These are phyloP conservation scores for Trichoderma sp. DNA, from an alignment of 2,329 filamentous ascomycete species.

Conservation along the genomic window DNA sequence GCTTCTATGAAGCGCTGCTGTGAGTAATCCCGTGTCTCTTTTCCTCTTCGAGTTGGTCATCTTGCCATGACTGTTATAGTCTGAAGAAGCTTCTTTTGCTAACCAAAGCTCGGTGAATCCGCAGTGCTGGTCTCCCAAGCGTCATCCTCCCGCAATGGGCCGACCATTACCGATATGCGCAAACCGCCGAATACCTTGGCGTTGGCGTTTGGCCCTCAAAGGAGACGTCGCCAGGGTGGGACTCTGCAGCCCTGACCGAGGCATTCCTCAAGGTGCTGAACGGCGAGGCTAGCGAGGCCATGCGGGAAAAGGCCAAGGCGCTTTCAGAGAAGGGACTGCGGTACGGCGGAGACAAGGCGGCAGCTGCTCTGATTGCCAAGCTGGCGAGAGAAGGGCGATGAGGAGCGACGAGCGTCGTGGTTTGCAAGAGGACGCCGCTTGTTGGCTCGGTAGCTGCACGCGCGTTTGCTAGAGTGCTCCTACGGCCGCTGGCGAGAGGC, in stretches of 20 bases:
- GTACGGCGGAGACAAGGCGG: constrained; percentile 23
- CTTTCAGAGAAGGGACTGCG: constrained; percentile 28
- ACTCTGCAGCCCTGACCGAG: constrained; percentile 35
- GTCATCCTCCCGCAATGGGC: constrained; percentile 52
- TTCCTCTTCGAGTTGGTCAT: background rate
- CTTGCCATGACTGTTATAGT: background rate
- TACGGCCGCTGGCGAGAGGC: background rate
- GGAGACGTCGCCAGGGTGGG: constrained; percentile 41
- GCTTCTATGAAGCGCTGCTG: constrained; percentile 44
- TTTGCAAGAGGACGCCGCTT: background rate
- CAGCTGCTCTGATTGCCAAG: constrained; percentile 19
- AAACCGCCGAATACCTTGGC: constrained; percentile 47
- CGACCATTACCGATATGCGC: constrained; percentile 51
- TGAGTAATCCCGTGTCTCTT: background rate
- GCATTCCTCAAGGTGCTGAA: constrained; percentile 36
- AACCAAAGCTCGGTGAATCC: background rate
- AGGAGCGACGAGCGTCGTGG: background rate
- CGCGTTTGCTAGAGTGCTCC: background rate
- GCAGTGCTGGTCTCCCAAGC: constrained; percentile 50
- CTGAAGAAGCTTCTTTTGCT: background rate
- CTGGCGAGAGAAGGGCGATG: constrained; percentile 7
- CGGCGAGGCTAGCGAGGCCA: constrained; percentile 24
- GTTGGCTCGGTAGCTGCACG: background rate
- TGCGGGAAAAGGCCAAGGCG: constrained; percentile 32
- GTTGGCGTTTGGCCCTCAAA: constrained; percentile 48